Evolutionary conservation across 2,329 filamentous ascomycete species (phyloP), one percentile per base, ranked within the genome.

Genomic region (Diaporthe sp.): DNA sequence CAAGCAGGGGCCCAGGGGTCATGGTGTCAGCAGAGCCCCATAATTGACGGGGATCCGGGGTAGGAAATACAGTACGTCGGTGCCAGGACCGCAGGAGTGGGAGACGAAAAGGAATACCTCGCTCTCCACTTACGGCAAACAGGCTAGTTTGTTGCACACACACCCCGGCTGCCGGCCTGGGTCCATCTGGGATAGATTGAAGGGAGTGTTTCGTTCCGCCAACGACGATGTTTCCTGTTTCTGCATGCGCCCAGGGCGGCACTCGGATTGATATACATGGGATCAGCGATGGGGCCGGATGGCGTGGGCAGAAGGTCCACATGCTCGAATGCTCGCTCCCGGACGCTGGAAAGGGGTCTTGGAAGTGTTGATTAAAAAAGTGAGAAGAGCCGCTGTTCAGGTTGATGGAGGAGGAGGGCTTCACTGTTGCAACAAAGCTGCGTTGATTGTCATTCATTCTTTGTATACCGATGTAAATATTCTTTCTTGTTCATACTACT

Each of bases 1-100:
- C 42, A 51, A 62, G 55, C 67, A 74, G 46, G 73, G 65, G 57
- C 57, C 19, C 58, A 55, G 73, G 65, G 53, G 59, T 22, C 46
- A 44, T 22, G 46, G 73, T 62, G 59, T 71, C 73, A 74, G 69
- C 65, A 72, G 72, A 74, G 62, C 51, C 72, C 57, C 62, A 28
- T 49, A 61, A 37, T 44, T 53, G 46, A 74, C 55, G 67, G 51
- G 68, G 73, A 65, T 75, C 73, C 28, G 73, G 73, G 73, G 68
- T 72, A 72, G 25, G 58, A 42, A 44, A 28, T 44, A 42, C n/a
- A 62, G 31, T 58, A 51, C 4, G 42, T 42, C 7, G n/a, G 22
- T 28, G 25, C 61, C 39, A 51, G 58, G 62, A 25, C 62, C 46
- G 34, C 46, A 68, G 46, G 9, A 67, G 62, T n/a, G 62, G 22